Percentiles rank a stretch among this genome's conserved stretches.
Conservation (phyloP, 2,329 filamentous ascomycete genomes). For the Colletotrichum australisinense region DNA sequence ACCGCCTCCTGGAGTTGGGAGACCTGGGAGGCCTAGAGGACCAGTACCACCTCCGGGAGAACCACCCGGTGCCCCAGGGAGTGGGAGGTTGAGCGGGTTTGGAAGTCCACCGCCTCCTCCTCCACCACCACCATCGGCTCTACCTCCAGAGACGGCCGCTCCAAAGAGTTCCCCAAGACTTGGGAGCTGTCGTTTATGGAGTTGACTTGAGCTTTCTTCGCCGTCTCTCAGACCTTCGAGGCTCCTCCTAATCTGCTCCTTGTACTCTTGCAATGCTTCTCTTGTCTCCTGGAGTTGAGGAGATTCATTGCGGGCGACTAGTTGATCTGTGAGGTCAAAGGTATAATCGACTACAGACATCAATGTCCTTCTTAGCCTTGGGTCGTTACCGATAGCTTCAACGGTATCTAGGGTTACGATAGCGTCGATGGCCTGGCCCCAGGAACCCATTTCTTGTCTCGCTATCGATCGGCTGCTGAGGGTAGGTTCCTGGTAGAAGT, state of each 20-base stretch:
- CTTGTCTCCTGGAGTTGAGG: conserved; percentile 26
- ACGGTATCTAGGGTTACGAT: conserved; percentile 30
- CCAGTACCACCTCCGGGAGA: not conserved
- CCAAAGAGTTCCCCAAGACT: not conserved
- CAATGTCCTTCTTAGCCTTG: conserved; percentile 26
- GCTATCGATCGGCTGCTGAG: not conserved
- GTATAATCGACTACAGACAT: conserved; percentile 35
- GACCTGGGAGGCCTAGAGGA: not conserved
- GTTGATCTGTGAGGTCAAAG: conserved; percentile 26
- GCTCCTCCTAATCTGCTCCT: conserved; percentile 11
- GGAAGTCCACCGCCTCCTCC: not conserved
- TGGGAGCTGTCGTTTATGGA: conserved; percentile 21
- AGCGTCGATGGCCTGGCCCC: conserved; percentile 29
- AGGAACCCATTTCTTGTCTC: conserved; percentile 3
- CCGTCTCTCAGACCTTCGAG: conserved; percentile 1
- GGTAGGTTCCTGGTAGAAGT: not conserved
- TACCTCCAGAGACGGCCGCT: not conserved
- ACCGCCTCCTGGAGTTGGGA: conserved; percentile 7
- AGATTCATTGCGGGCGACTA: conserved; percentile 23
- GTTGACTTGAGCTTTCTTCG: not conserved
- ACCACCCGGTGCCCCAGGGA: not conserved
- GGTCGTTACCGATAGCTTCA: conserved; percentile 29
- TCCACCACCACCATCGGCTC: not conserved
- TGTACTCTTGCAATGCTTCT: conserved; percentile 28
- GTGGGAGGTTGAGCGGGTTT: not conserved